These are phyloP conservation scores for Penicillium canescens DNA, from an alignment of 495 filamentous ascomycete genomes.

Conservation along the genomic window DNA sequence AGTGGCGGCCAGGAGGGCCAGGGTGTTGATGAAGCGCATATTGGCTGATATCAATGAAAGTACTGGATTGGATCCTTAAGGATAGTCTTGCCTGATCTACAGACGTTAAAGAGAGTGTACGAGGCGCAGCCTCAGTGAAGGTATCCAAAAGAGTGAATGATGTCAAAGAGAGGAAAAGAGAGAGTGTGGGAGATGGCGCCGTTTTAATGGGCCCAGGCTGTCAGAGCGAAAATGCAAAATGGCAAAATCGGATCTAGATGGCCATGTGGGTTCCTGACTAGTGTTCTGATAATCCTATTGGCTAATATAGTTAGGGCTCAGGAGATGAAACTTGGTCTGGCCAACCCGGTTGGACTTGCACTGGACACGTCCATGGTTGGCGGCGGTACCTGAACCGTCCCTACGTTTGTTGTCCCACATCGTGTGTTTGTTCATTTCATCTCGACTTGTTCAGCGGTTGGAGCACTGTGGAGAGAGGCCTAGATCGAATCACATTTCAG, in stretches of 20 bases:
- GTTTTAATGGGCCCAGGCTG: constrained; percentile 1
- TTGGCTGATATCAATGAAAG: constrained; percentile 1
- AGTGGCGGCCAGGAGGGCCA: constrained; percentile 4
- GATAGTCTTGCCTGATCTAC: constrained; percentile 8
- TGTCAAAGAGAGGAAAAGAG: background rate
- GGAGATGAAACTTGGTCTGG: background rate
- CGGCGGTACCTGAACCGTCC: background rate
- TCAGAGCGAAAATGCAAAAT: too few species aligned
- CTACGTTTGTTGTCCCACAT: background rate
- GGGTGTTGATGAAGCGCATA: constrained; percentile 5
- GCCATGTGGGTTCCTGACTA: constrained; percentile 5
- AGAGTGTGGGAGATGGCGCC: constrained; percentile 1
- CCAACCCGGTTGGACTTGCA: constrained; percentile 8
- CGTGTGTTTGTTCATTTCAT: background rate
- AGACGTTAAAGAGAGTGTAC: constrained; percentile 8
- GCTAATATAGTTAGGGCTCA: background rate
- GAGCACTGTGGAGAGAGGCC: too few species aligned
- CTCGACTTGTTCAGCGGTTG: too few species aligned
- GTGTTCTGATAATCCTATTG: constrained; percentile 1
- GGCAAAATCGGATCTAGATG: background rate
- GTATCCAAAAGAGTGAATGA: constrained; percentile 10
- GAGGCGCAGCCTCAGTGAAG: constrained; percentile 5
- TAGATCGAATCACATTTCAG: too few species aligned
- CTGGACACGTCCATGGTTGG: background rate
- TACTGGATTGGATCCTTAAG: background rate